Base-by-base conservation (phyloP, 2,329 filamentous ascomycete species). In the Fusarium udum region DNA sequence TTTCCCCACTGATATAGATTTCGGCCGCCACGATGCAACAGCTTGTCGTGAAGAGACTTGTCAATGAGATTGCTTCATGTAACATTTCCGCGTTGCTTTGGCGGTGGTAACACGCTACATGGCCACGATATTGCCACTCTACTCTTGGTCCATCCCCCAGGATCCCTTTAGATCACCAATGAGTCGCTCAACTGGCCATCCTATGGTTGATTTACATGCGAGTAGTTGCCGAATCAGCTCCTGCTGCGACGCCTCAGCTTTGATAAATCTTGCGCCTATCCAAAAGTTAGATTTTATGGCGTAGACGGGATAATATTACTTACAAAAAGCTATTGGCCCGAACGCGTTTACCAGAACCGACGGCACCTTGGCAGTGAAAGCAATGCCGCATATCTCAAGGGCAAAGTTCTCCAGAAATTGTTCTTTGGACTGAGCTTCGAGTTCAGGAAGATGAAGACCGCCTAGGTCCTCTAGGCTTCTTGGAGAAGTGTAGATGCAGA, bases 341-440 rank as follows among this genome's bases (percentile, higher is more conserved):
- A 87, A 87, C 7, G 84, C 79, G 65, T 87, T 87, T 8, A 87
- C 83, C 10, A 85, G 76, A 5, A 86, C 84, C 1, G 85, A 74
- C 1, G 83, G 78, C 10, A 79, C 82, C 11, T 82, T 82, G n/a
- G 83, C 78, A 0, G 84, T 84, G 52, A 86, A 84, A 1, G 85
- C 83, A 18, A 86, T 79, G 4, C 84, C 84, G 60, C 84, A 86
- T 5, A 87, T 79, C 6, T 83, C 78, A 0, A 80, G 71, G 1
- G 84, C 83, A 20, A 81, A 77, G 0, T 63, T 57, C 16, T 84
- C 80, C 3, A 85, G 73, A 4, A 83, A 60, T 4, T 79, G 74
- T 3, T 71, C 69, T 48, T 61, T 64, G 2, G 73, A 56, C 7
- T 37, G 32, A 3, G 6, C 8, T 43, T 58, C 61, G 13, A 61